These are phyloP conservation scores for Rosa lucieae DNA, from an alignment of 306 rosid genomes.

Conservation along the genomic window DNA sequence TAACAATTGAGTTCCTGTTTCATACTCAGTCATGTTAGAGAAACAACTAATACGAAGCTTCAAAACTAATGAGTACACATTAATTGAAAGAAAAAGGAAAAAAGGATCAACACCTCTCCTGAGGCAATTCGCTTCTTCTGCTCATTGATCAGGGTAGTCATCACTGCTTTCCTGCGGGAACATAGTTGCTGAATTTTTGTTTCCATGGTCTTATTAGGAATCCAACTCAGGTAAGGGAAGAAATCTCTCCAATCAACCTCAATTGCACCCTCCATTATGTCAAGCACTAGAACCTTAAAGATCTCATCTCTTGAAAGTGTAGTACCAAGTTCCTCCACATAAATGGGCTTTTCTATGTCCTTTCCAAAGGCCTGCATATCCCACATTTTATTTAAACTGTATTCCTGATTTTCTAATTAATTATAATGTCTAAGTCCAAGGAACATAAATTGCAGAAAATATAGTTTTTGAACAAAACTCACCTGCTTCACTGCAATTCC, in stretches of 20 bases:
- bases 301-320: conserved; percentile 54
- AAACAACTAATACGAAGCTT: neutral
- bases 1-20: conserved; percentile 63
- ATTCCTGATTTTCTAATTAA: neutral
- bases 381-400: too few species aligned
- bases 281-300: conserved; percentile 63
- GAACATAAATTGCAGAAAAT: neutral
- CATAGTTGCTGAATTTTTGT: conserved; percentile 40
- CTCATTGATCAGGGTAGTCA: conserved; percentile 60
- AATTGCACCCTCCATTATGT: conserved; percentile 85
- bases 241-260: conserved; percentile 99
- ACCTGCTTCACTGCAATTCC: conserved; percentile 75
- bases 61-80: neutral
- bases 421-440: neutral
- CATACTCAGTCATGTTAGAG: conserved; percentile 13
- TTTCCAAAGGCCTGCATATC: conserved; percentile 67
- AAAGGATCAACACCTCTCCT: conserved; percentile 51
- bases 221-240: conserved; percentile 89
- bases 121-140: conserved; percentile 68
- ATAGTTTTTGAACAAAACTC: conserved; percentile 19
- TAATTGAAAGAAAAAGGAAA: neutral
- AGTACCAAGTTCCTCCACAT: conserved; percentile 63
- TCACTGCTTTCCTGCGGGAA: conserved; percentile 44
- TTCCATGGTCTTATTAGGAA: conserved; percentile 72
- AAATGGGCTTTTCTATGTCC: conserved; percentile 46